Percentiles rank a stretch among this genome's conserved stretches.
These are phyloP conservation scores for Aspergillus arachidicola DNA, from an alignment of 2,329 filamentous ascomycete genomes.

Conservation along the genomic window DNA sequence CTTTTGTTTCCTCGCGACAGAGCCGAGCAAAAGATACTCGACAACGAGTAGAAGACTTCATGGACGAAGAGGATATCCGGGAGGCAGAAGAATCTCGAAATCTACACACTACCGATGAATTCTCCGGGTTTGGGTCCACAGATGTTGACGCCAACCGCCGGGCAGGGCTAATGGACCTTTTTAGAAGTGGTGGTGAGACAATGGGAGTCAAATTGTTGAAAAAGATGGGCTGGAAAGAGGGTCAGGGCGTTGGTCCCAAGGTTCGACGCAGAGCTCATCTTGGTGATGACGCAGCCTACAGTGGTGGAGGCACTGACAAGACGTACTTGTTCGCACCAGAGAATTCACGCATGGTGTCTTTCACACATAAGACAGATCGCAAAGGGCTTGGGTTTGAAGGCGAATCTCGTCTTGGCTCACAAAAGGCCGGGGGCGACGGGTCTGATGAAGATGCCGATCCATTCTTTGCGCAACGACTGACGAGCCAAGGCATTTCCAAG, in stretches of 20 bases:
- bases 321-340: constrained; percentile 83
- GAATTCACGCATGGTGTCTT: constrained; percentile 66
- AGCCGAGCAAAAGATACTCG: constrained; percentile 74
- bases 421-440: constrained; percentile 15
- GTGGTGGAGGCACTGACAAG: constrained; percentile 45
- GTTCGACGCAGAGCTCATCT: constrained; percentile 73
- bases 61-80: constrained; percentile 95
- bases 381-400: constrained; percentile 52
- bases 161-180: constrained; percentile 69
- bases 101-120: constrained; percentile 72
- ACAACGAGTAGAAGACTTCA: constrained; percentile 82
- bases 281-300: constrained; percentile 51
- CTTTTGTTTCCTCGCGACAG: constrained; percentile 85
- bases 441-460: constrained; percentile 34
- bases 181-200: constrained; percentile 74
- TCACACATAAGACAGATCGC: constrained; percentile 47
- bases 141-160: constrained; percentile 56
- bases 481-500: constrained; percentile 38
- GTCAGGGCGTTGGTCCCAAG: constrained; percentile 89
- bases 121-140: constrained; percentile 74
- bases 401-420: constrained; percentile 38
- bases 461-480: constrained; percentile 40
- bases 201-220: constrained; percentile 84
- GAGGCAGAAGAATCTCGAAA: constrained; percentile 78
- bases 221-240: constrained; percentile 94